Conservation (phyloP, 1,139 yeast genomes). For the Diutina pseudorugosa region DNA sequence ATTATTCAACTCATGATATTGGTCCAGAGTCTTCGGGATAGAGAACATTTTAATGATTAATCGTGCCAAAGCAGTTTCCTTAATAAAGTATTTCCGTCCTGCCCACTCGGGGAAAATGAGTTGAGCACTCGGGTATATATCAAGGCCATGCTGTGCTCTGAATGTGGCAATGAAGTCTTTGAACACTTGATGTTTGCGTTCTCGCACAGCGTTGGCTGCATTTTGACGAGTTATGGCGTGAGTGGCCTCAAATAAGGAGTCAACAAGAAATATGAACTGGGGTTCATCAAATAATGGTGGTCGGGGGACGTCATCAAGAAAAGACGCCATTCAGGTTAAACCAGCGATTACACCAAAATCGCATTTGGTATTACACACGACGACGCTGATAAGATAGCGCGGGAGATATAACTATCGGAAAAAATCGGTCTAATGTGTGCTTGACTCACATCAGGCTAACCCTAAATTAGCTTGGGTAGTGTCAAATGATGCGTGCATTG, state of each 20-base stretch:
- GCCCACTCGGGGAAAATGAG: slow-evolving; percentile 55
- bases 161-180: slow-evolving; percentile 42
- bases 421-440: no score
- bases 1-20: slow-evolving; percentile 20
- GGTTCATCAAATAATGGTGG: background rate
- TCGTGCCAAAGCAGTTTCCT: slow-evolving; percentile 38
- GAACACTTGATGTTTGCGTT: background rate
- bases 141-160: slow-evolving; percentile 54
- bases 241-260: background rate
- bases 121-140: slow-evolving; percentile 57
- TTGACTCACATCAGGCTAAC: no score
- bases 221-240: background rate
- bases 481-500: no score
- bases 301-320: background rate
- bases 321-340: background rate
- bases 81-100: slow-evolving; percentile 37
- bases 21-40: slow-evolving; percentile 24
- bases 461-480: no score
- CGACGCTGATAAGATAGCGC: background rate
- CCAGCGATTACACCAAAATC: background rate
- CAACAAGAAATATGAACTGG: background rate
- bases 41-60: slow-evolving; percentile 24
- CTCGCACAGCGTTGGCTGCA: background rate
- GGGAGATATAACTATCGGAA: no score
- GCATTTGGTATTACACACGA: background rate